These are phyloP conservation scores for Cladosporium sp. DNA, from an alignment of 2,329 filamentous ascomycete species.

Conservation along the genomic window DNA sequence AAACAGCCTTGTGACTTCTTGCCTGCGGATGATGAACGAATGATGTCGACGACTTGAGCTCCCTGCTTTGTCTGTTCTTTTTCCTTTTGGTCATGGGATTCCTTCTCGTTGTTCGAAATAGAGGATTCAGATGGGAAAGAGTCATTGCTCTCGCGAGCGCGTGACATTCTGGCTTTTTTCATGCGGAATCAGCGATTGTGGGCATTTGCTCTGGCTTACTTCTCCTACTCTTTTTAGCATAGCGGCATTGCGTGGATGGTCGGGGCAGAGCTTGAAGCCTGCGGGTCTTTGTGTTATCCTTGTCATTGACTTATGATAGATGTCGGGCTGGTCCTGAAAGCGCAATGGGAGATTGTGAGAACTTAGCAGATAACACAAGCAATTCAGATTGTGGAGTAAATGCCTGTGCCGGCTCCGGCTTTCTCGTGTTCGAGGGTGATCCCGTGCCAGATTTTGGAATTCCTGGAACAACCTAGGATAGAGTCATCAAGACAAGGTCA, in stretches of 20 bases:
- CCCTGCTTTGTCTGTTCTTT: neutral
- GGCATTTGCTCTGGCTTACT: neutral
- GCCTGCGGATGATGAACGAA: neutral
- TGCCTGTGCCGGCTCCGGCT: neutral
- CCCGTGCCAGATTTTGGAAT: neutral
- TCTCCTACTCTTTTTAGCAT: neutral
- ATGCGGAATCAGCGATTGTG: neutral
- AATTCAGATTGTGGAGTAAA: neutral
- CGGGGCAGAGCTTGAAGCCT: neutral
- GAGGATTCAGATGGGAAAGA: neutral
- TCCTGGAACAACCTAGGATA: neutral
- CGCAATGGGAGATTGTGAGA: neutral
- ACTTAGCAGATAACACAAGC: neutral
- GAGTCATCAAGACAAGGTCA: neutral
- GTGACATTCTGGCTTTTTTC: neutral
- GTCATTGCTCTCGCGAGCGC: neutral
- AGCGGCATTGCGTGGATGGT: slow-evolving; percentile 4
- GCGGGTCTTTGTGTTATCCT: neutral
- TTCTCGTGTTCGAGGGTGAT: neutral
- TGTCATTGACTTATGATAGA: slow-evolving; percentile 4
- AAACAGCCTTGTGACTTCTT: neutral
- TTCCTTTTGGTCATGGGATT: neutral
- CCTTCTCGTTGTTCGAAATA: neutral
- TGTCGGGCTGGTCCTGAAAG: neutral
- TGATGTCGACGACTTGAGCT: neutral